Base-by-base conservation (phyloP, 2,329 filamentous ascomycete genomes). In the Alternaria viburni region DNA sequence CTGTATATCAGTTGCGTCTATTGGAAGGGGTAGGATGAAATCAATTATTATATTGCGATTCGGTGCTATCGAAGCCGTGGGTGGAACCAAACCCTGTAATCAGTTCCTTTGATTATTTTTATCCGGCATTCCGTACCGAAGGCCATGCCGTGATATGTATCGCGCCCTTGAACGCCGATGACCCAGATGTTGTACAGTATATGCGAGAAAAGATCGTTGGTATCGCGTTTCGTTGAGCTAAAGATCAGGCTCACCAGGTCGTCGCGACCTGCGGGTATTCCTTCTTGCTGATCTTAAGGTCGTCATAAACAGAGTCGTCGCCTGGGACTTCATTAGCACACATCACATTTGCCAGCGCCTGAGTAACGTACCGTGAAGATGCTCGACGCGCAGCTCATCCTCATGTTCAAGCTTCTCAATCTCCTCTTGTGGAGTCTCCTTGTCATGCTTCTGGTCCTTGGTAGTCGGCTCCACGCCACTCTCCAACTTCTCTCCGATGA, bases 341-440 rank as follows among this genome's bases (percentile, higher is more conserved):
- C 10, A 26, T 47, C 11, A 45, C 17, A 43, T 13, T 52, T 36
- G 30, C 47, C 64, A 49, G 19, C n/a, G 4, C 5, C 8, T 6
- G 1, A 5, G 49, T 15, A 43, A 60, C 75, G 71, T 76, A 86
- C 86, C 87, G 69, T 84, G 79, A 12, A 90, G 79, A 69, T 87
- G 80, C 74, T 86, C 83, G 76, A 93, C 88, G 7, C 92, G 85
- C 61, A 89, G 81, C 65, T 90, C 84, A 69, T 96, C 91, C 75
- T 95, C 92, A 12, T 90, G 85, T 76, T 93, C 91, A 3, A 96
- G 81, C 75, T 90, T 88, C 76, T 93, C 88, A 49, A 97, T 77
- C 70, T 93, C 90, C 67, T 92, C 88, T n/a, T 84, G 81, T 0
- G 91, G 89, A 3, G 89, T 86, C 66, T 89, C 86, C 71, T 90